phyloP scores from a whole-genome alignment of 352 stramenopile species.

The Phytophthora ramorum region DNA sequence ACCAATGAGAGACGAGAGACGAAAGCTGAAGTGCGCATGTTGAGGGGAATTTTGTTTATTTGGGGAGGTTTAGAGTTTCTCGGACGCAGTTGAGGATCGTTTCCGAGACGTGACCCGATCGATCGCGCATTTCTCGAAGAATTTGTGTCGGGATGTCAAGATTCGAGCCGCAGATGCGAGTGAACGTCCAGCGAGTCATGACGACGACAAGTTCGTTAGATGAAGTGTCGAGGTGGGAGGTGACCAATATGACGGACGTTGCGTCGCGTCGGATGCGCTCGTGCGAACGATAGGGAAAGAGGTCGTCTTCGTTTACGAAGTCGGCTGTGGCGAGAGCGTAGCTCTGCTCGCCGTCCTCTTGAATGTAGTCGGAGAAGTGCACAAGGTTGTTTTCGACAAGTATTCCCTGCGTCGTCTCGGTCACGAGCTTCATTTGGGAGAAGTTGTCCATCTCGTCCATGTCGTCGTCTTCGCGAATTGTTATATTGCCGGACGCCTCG shows the following conservation, averaged over 20 bases:
- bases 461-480: constrained; percentile 41
- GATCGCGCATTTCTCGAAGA: constrained; percentile 27
- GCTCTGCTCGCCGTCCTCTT: background rate
- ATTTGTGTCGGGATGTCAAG: constrained; percentile 24
- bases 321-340: constrained; percentile 14
- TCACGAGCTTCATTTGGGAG: constrained; percentile 31
- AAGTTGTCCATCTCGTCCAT: constrained; percentile 27
- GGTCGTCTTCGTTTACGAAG: constrained; percentile 50
- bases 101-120: constrained; percentile 4
- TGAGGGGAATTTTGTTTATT: too few species aligned
- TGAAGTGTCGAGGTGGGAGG: constrained; percentile 4
- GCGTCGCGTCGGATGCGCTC: constrained; percentile 41
- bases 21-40: constrained; percentile 16
- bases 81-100: constrained; percentile 17
- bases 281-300: constrained; percentile 42
- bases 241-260: constrained; percentile 33
- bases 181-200: constrained; percentile 31
- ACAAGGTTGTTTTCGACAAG: constrained; percentile 37
- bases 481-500: constrained; percentile 35
- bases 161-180: constrained; percentile 25
- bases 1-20: background rate
- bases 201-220: constrained; percentile 32
- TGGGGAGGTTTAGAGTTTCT: constrained; percentile 11
- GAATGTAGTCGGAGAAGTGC: constrained; percentile 26
- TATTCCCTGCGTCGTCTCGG: constrained; percentile 13